phyloP scores from a whole-genome alignment of 768 basidiomycete genomes.

The Naganishia onofrii region DNA sequence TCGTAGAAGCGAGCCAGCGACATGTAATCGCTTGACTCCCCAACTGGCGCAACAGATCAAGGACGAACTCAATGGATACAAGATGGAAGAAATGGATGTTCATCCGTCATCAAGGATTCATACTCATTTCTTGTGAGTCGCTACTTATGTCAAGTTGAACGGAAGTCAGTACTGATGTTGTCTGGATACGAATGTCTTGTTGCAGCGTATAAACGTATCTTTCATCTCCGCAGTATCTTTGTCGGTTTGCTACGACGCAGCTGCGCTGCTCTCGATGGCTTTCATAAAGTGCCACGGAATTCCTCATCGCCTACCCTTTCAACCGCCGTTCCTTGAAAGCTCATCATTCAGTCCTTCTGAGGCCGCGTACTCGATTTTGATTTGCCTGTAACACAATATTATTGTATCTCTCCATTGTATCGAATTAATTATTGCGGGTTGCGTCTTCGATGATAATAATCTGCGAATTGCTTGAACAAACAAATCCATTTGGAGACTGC shows the following conservation, averaged over 20 bases:
- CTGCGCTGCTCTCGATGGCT: conserved; percentile 9
- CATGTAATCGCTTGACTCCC: conserved; percentile 93
- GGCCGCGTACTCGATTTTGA: neutral
- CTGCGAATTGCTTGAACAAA: too few species aligned
- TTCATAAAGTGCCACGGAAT: neutral
- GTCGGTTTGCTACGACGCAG: neutral
- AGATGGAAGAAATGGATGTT: conserved; percentile 99
- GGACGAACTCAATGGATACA: conserved; percentile 79
- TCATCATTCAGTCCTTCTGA: neutral
- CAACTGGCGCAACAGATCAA: conserved; percentile 94
- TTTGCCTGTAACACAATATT: neutral
- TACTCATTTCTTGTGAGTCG: conserved; percentile 48
- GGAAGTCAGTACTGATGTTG: neutral
- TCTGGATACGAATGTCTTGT: neutral
- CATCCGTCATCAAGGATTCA: conserved; percentile 88
- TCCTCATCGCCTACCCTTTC: neutral
- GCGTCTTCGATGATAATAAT: neutral
- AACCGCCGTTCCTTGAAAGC: neutral
- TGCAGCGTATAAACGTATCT: conserved; percentile 11
- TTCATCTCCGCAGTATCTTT: neutral
- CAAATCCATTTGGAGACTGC: too few species aligned
- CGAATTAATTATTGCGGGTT: neutral
- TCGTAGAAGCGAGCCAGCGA: conserved; percentile 89
- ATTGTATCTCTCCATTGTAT: conserved; percentile 3
- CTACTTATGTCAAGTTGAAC: too few species aligned